A percentile compares a stretch with the other conserved stretches of the same genome.
Evolutionary conservation across 2,329 filamentous ascomycete species (phyloP).

Genomic region (Epicoccum nigrum): DNA sequence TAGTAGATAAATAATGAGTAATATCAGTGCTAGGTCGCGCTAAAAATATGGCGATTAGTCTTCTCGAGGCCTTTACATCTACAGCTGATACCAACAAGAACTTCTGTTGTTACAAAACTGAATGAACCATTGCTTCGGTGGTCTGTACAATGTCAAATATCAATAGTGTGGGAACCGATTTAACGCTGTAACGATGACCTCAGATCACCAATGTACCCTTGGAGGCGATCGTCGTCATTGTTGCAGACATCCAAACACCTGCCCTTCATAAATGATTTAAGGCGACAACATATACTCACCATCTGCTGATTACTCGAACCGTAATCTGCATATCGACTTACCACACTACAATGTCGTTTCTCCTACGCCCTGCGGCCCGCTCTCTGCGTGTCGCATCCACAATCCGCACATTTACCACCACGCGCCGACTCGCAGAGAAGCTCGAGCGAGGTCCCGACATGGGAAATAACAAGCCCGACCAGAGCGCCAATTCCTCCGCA

Average conservation of each 20-base stretch:
- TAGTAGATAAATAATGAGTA: not conserved
- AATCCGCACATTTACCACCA: conserved; percentile 16
- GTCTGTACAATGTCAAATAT: not conserved
- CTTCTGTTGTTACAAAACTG: not conserved
- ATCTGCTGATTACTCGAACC: not conserved
- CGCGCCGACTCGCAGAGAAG: conserved; percentile 4
- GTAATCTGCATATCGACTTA: not conserved
- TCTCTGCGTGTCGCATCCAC: not conserved
- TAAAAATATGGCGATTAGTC: not conserved
- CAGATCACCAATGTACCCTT: conserved; percentile 11
- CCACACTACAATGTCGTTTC: conserved; percentile 9
- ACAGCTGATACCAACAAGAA: not conserved
- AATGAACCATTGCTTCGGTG: not conserved
- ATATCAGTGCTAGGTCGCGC: not conserved
- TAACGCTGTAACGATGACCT: conserved; percentile 28
- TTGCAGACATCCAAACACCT: not conserved
- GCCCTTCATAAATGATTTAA: not conserved
- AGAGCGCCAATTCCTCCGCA: conserved; percentile 26
- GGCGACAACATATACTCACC: not conserved
- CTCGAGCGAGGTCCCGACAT: conserved; percentile 28
- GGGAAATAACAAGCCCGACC: conserved; percentile 28
- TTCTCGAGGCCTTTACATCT: not conserved
- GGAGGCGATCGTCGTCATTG: conserved; percentile 2
- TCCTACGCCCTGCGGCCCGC: conserved; percentile 2
- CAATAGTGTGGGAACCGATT: not conserved